These are phyloP conservation scores for Hondaea fermentalgiana DNA, from an alignment of 108 stramenopile species.

Conservation along the genomic window DNA sequence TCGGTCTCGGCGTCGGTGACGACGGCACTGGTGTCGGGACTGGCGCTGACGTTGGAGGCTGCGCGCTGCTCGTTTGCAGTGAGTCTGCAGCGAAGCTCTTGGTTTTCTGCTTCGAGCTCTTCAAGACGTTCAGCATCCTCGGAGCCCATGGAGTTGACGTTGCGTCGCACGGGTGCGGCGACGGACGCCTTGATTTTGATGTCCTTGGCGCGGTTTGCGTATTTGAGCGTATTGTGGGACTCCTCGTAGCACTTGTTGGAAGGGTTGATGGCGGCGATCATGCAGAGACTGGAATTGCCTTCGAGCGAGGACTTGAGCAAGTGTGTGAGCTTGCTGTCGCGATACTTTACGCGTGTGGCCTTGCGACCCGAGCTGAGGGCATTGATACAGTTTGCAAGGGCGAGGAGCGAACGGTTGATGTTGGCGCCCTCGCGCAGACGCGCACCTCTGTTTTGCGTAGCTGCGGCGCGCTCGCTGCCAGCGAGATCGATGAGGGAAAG, in stretches of 20 bases:
- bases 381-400: slow-evolving; percentile 60
- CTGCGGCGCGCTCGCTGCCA: slow-evolving; percentile 48
- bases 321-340: slow-evolving; percentile 58
- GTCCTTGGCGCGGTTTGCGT: slow-evolving; percentile 56
- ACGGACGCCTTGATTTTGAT: slow-evolving; percentile 33
- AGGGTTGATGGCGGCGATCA: slow-evolving; percentile 56
- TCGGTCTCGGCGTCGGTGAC: neutral
- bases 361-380: slow-evolving; percentile 31
- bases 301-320: slow-evolving; percentile 51
- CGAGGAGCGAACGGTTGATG: slow-evolving; percentile 54
- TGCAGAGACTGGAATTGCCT: slow-evolving; percentile 40
- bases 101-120: neutral
- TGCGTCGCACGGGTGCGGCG: neutral
- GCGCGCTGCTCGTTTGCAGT: neutral
- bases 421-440: slow-evolving; percentile 52
- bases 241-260: slow-evolving; percentile 48
- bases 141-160: neutral
- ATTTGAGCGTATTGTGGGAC: slow-evolving; percentile 58
- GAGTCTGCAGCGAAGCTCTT: neutral
- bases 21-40: neutral
- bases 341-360: slow-evolving; percentile 48
- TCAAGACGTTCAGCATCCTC: neutral
- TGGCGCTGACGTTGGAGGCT: neutral
- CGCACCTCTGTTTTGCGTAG: slow-evolving; percentile 41
- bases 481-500: slow-evolving; percentile 34